phyloP scores from a whole-genome alignment of 2,329 filamentous ascomycete species.

The Ceratocystiopsis sp. region DNA sequence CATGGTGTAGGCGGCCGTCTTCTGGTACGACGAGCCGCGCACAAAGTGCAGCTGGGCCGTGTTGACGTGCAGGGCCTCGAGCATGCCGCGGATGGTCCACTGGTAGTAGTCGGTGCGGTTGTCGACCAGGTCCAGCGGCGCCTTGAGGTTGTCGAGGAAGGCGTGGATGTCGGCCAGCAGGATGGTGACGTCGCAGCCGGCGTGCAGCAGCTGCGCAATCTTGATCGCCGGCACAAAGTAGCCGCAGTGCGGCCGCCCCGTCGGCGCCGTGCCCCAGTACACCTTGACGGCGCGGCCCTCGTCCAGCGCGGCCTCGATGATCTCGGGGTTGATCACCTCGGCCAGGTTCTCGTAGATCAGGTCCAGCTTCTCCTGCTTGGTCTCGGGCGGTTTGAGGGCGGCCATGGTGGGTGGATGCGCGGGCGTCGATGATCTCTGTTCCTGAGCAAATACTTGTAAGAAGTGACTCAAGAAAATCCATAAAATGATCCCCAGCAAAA shows the following conservation, averaged over 20 bases:
- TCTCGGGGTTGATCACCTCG: slow-evolving; percentile 70
- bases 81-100: slow-evolving; percentile 53
- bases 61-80: slow-evolving; percentile 62
- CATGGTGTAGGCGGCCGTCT: slow-evolving; percentile 59
- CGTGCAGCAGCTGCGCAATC: slow-evolving; percentile 71
- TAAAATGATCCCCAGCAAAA: too few species aligned
- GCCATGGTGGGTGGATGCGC: slow-evolving; percentile 8
- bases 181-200: slow-evolving; percentile 67
- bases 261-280: slow-evolving; percentile 82
- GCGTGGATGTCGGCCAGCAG: slow-evolving; percentile 60
- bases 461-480: too few species aligned
- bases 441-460: too few species aligned
- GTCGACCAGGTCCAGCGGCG: slow-evolving; percentile 74
- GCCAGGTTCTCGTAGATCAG: slow-evolving; percentile 69
- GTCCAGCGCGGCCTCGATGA: slow-evolving; percentile 56
- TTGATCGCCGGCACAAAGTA: slow-evolving; percentile 85
- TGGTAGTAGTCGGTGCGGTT: slow-evolving; percentile 73
- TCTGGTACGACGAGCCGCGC: slow-evolving; percentile 70
- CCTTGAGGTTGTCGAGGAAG: slow-evolving; percentile 71
- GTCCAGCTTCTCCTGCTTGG: slow-evolving; percentile 38
- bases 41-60: slow-evolving; percentile 70
- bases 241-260: slow-evolving; percentile 73
- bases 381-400: slow-evolving; percentile 7
- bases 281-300: slow-evolving; percentile 57
- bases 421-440: too few species aligned